A percentile compares a stretch with the other conserved stretches of the same genome.
Conservation (phyloP, 192 early-diverging fungal genomes). For the Gamsiella multidivaricata region DNA sequence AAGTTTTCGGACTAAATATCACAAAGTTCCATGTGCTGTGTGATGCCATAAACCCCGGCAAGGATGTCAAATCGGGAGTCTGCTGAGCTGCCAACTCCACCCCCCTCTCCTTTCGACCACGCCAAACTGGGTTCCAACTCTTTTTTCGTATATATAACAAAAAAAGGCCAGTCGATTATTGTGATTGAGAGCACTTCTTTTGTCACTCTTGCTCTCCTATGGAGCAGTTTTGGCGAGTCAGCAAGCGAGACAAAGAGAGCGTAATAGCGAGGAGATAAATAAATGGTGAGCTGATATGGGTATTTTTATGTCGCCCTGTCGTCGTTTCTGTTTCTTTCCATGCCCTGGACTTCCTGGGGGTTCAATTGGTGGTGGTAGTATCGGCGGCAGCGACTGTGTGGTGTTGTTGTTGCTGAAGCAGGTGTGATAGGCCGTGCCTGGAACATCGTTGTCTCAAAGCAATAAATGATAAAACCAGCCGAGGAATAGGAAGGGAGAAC, state of each 20-base stretch:
- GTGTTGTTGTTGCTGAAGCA: no score
- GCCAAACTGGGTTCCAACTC: constrained; percentile 13
- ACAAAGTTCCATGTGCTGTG: constrained; percentile 2
- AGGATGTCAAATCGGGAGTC: not conserved
- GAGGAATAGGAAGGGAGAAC: constrained; percentile 1
- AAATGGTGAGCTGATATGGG: not conserved
- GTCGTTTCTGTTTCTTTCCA: no score
- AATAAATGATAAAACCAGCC: constrained; percentile 9
- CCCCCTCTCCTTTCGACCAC: constrained; percentile 10
- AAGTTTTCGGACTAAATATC: no score
- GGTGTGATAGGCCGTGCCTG: no score
- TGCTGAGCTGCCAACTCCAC: not conserved
- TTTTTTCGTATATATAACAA: not conserved
- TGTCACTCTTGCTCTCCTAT: not conserved
- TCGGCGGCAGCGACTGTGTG: no score
- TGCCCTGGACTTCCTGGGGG: no score
- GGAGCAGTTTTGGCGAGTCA: constrained; percentile 9
- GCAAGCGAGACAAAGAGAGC: not conserved
- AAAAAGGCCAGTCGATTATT: constrained; percentile 9
- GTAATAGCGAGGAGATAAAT: not conserved
- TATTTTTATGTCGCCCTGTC: no score
- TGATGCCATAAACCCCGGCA: not conserved
- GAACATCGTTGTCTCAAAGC: no score
- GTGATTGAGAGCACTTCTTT: constrained; percentile 36
- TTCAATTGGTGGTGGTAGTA: no score